Percentiles rank a stretch among this genome's conserved stretches.
Evolutionary conservation across 2,329 filamentous ascomycete species (phyloP).

Genomic region (Claviceps africana): DNA sequence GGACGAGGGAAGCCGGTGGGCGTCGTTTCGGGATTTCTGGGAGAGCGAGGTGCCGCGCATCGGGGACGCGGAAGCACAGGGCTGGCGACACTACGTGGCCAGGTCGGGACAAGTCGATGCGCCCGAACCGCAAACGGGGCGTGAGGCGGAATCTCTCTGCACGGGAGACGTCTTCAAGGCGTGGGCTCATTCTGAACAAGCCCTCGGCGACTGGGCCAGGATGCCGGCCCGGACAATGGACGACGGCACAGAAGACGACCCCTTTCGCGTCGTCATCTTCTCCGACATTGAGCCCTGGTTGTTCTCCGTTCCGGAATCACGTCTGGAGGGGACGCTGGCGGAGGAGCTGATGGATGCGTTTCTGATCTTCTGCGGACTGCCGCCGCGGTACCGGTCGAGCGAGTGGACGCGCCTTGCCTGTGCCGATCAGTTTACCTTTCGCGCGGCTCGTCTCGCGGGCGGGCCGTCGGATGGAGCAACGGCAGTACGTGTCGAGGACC

Average conservation of each 20-base stretch:
- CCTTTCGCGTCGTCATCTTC: slow-evolving; percentile 68
- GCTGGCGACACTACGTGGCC: slow-evolving; percentile 49
- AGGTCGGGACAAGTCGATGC: slow-evolving; percentile 22
- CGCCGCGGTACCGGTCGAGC: slow-evolving; percentile 27
- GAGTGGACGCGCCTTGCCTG: slow-evolving; percentile 17
- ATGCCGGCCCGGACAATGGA: slow-evolving; percentile 64
- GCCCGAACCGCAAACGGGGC: slow-evolving; percentile 21
- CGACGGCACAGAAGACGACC: slow-evolving; percentile 62
- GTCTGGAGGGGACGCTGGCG: slow-evolving; percentile 19
- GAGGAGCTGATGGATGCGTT: slow-evolving; percentile 53
- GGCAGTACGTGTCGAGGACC: background rate
- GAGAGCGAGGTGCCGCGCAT: slow-evolving; percentile 68
- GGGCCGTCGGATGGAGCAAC: slow-evolving; percentile 1
- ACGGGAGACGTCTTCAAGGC: slow-evolving; percentile 34
- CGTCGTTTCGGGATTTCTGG: slow-evolving; percentile 63
- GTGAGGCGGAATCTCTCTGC: background rate
- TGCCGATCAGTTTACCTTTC: slow-evolving; percentile 17
- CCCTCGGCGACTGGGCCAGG: slow-evolving; percentile 30
- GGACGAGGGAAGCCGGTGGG: slow-evolving; percentile 12
- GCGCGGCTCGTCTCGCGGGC: background rate
- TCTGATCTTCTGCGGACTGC: slow-evolving; percentile 51
- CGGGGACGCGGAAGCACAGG: slow-evolving; percentile 56
- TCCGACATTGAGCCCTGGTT: slow-evolving; percentile 58
- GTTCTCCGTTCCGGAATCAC: slow-evolving; percentile 29
- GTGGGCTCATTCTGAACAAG: slow-evolving; percentile 42